Base-by-base conservation (phyloP, 2,329 filamentous ascomycete genomes). In the Nothomitra cinnamomea region DNA sequence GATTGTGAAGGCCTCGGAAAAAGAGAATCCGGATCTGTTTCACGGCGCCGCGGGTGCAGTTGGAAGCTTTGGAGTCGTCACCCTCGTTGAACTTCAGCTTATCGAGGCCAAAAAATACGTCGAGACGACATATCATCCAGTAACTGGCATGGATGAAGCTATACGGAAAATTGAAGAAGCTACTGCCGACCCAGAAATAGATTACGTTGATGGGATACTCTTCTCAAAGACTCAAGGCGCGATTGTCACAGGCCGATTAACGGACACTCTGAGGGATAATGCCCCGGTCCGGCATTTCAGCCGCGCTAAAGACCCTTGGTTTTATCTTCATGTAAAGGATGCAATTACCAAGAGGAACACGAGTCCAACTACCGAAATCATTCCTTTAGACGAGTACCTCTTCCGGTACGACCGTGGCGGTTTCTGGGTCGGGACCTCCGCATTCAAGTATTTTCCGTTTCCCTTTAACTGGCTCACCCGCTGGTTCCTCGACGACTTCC, bases 131-230 rank as follows among this genome's bases (percentile, higher is more conserved):
- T 86, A 86, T 60, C 71, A 75, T 51, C 72, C 79, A 40, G 66
- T 74, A 1, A 69, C 70, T 1, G 66, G 65, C 57, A 74, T 73
- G 53, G 67, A 75, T 3, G 68, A 73, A 1, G 71, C 74, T 0
- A 66, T 78, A 2, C 58, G 64, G n/a, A 68, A 67, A 25, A 70
- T 82, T 35, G 66, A 72, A 53, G 64, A 70, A 1, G 70, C 72
- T 28, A 70, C 68, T 4, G 54, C 61, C 0, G 65, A 72, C 43
- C 57, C 61, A 0, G 57, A 60, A 1, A 65, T 72, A n/a, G 81
- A 87, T 56, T 88, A 80, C 58, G 70, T 89, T 1, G 84, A 87
- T 56, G 82, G 74, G 1, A 82, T 87, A 43, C 68, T 80, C n/a
- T 85, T 77, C 61, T 72, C 77, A 0, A 66, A 67, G 13, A 67